These are phyloP conservation scores for Oleoguttula mirabilis DNA, from an alignment of 495 filamentous ascomycete genomes.

Conservation along the genomic window DNA sequence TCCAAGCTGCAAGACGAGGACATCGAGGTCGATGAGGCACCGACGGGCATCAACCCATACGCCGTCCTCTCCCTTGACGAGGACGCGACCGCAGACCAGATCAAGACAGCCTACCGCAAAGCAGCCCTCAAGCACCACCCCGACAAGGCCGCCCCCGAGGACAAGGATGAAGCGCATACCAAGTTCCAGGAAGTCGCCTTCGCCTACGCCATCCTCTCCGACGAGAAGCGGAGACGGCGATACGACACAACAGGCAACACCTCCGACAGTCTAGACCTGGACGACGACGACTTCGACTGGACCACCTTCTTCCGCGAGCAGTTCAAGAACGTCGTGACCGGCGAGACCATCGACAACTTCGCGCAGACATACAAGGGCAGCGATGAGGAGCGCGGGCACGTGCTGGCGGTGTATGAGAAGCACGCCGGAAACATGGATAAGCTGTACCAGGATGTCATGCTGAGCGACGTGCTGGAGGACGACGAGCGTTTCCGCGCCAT, in stretches of 20 bases:
- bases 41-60: slow-evolving; percentile 33
- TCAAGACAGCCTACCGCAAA: slow-evolving; percentile 36
- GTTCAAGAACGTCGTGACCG: slow-evolving; percentile 57
- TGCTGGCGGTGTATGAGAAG: slow-evolving; percentile 63
- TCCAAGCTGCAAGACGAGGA: slow-evolving; percentile 10
- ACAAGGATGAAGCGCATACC: slow-evolving; percentile 55
- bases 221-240: slow-evolving; percentile 58
- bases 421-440: slow-evolving; percentile 57
- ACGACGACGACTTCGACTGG: slow-evolving; percentile 80
- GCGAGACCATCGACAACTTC: slow-evolving; percentile 58
- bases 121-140: slow-evolving; percentile 34
- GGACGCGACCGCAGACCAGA: slow-evolving; percentile 26
- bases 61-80: slow-evolving; percentile 27
- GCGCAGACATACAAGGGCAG: slow-evolving; percentile 69
- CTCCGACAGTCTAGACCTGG: slow-evolving; percentile 56
- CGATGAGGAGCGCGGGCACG: slow-evolving; percentile 65
- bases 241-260: slow-evolving; percentile 87
- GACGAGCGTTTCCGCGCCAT: slow-evolving; percentile 71
- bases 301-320: slow-evolving; percentile 73
- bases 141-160: slow-evolving; percentile 62
- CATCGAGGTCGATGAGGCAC: slow-evolving; percentile 22
- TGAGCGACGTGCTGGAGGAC: slow-evolving; percentile 71
- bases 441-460: slow-evolving; percentile 74
- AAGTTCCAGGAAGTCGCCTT: slow-evolving; percentile 86
- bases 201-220: slow-evolving; percentile 84